These are phyloP conservation scores for Pterulicium gracile DNA, from an alignment of 1,284 basidiomycete genomes.

Conservation along the genomic window DNA sequence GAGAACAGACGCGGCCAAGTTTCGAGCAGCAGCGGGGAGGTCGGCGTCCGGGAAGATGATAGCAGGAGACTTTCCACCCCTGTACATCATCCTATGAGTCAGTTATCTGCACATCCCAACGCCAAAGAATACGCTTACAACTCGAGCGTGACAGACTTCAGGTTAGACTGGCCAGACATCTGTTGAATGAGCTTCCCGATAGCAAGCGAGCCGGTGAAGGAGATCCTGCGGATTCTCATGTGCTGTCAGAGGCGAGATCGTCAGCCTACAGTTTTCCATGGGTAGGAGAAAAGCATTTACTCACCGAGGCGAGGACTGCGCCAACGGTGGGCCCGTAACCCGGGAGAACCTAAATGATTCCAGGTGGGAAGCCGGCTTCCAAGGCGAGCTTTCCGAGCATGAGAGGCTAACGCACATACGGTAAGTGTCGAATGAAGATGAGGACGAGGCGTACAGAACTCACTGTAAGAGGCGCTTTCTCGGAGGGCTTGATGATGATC, in stretches of 20 bases:
- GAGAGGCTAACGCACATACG: constrained; percentile 3
- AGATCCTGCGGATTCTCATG: constrained; percentile 5
- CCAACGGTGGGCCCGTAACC: constrained; percentile 3
- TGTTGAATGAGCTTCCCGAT: constrained; percentile 1
- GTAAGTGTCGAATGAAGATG: no score
- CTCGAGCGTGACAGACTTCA: constrained; percentile 3
- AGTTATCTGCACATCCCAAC: background rate
- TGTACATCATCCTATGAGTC: no score
- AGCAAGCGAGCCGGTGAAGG: constrained; percentile 5
- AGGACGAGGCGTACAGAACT: background rate
- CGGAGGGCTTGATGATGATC: constrained; percentile 5
- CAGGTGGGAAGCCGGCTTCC: constrained; percentile 7
- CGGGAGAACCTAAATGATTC: background rate
- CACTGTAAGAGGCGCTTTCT: constrained; percentile 5
- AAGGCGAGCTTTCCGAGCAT: constrained; percentile 4
- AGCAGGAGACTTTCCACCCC: constrained; percentile 5
- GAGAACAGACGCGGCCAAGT: background rate
- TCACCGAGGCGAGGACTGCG: background rate
- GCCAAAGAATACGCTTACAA: background rate
- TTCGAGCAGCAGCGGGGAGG: background rate
- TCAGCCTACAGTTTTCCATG: no score
- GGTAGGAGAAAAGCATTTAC: no score
- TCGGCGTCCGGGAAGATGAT: constrained; percentile 3
- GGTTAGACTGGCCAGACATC: constrained; percentile 5
- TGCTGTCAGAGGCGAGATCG: constrained; percentile 2